A percentile compares a stretch with the other conserved stretches of the same genome.
Evolutionary conservation across 2,329 filamentous ascomycete genomes (phyloP).

Genomic region (Rhinocladiella mackenziei): DNA sequence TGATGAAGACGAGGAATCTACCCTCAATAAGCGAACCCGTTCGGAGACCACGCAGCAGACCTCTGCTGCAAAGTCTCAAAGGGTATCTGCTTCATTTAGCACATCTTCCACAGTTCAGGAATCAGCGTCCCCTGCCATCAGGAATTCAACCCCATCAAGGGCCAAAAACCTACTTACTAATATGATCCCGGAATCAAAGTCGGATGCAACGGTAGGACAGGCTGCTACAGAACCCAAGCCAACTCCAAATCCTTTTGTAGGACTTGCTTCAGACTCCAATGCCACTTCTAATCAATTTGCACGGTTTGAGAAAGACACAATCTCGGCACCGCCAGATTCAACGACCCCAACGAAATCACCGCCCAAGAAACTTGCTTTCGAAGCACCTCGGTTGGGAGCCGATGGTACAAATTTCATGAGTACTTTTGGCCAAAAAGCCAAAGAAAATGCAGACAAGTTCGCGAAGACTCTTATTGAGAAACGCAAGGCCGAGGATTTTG

Average conservation of each 20-base stretch:
- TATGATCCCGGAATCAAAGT: slow-evolving; percentile 3
- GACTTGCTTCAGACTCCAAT: not conserved
- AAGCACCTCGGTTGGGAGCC: slow-evolving; percentile 36
- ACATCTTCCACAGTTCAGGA: not conserved
- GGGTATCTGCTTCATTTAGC: not conserved
- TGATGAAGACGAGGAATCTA: slow-evolving; percentile 17
- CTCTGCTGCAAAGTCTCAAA: not conserved
- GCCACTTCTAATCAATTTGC: slow-evolving; percentile 18
- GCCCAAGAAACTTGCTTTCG: slow-evolving; percentile 26
- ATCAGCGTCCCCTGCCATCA: not conserved
- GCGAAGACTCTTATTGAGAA: slow-evolving; percentile 45
- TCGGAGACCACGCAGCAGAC: slow-evolving; percentile 7
- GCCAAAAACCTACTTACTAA: slow-evolving; percentile 6
- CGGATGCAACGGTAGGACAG: not conserved
- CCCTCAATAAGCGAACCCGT: slow-evolving; percentile 29
- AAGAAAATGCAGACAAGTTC: slow-evolving; percentile 37
- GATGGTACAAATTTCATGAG: slow-evolving; percentile 39
- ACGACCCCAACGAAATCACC: slow-evolving; percentile 28
- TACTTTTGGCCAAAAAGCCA: slow-evolving; percentile 39
- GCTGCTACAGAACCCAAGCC: slow-evolving; percentile 2
- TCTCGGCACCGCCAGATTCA: slow-evolving; percentile 10
- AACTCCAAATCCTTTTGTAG: slow-evolving; percentile 4
- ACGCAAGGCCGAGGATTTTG: slow-evolving; percentile 49
- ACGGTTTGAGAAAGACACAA: not conserved
- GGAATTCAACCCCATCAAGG: slow-evolving; percentile 1